Evolutionary conservation across 495 filamentous ascomycete species (phyloP).

Genomic region (Lentithecium fluviatile): DNA sequence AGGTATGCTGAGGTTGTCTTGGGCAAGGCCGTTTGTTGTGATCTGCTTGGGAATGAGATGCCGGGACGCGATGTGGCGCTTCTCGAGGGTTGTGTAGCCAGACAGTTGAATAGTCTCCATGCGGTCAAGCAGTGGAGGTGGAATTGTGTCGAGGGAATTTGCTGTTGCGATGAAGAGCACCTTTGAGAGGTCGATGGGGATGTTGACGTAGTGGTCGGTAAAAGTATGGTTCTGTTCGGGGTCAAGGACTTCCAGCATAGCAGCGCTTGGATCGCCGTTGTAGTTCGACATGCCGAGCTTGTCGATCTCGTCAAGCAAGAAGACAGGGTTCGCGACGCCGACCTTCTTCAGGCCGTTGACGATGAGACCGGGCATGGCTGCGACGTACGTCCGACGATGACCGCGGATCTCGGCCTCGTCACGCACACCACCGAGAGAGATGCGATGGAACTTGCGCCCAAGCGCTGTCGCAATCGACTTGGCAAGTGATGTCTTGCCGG

Average conservation of each 20-base stretch:
- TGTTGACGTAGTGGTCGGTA: constrained; percentile 93
- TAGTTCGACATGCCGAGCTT: constrained; percentile 91
- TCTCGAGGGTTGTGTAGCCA: constrained; percentile 98
- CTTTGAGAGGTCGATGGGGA: constrained; percentile 93
- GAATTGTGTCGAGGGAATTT: constrained; percentile 93
- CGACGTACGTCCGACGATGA: constrained; percentile 94
- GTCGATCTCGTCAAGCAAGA: constrained; percentile 97
- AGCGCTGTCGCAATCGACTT: constrained; percentile 88
- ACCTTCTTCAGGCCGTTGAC: constrained; percentile 95
- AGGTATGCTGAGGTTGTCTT: constrained; percentile 69
- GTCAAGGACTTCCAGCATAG: constrained; percentile 97
- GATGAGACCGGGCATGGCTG: constrained; percentile 95
- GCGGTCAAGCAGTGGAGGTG: constrained; percentile 87
- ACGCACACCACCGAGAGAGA: constrained; percentile 91
- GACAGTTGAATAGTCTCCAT: constrained; percentile 94
- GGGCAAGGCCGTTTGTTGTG: constrained; percentile 69
- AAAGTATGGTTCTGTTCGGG: constrained; percentile 97
- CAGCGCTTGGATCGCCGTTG: constrained; percentile 96
- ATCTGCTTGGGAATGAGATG: constrained; percentile 96
- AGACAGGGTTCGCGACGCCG: constrained; percentile 92
- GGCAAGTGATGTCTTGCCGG: constrained; percentile 95
- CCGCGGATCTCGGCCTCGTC: constrained; percentile 98
- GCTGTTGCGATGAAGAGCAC: constrained; percentile 99
- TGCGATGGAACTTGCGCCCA: constrained; percentile 93
- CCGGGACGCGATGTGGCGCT: constrained; percentile 88